These are phyloP conservation scores for Closterium sp. DNA, from an alignment of 139 green algal genomes.

Conservation along the genomic window DNA sequence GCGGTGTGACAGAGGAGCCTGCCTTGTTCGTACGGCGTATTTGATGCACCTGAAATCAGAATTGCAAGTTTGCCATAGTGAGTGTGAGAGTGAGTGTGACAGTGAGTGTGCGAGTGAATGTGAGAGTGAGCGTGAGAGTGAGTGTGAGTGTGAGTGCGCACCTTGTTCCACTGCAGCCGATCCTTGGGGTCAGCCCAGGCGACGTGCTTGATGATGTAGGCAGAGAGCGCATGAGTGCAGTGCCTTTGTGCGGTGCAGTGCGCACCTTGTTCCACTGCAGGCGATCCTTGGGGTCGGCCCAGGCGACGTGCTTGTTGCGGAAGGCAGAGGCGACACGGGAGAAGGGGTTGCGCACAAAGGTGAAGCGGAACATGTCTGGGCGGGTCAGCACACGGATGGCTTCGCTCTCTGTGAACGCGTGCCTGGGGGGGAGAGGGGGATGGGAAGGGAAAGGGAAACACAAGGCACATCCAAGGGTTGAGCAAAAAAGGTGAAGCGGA, in stretches of 20 bases:
- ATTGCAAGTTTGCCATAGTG: not conserved
- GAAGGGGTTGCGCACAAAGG: constrained; percentile 17
- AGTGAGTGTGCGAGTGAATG: too few relatives aligned
- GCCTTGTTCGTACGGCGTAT: not conserved
- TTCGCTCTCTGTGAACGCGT: not conserved
- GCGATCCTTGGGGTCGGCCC: not conserved
- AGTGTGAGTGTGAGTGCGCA: not conserved
- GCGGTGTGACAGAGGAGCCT: not conserved
- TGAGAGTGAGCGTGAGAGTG: not conserved
- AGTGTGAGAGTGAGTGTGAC: too few relatives aligned
- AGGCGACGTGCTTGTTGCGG: constrained; percentile 13
- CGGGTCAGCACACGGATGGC: not conserved
- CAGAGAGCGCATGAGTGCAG: not conserved
- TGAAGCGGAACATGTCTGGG: constrained; percentile 13
- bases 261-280: constrained; percentile 12
- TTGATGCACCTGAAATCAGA: not conserved
- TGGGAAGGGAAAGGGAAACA: not conserved
- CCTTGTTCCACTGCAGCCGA: not conserved
- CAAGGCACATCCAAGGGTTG: not conserved
- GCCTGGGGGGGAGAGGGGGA: too few relatives aligned
- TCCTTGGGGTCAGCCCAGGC: too few relatives aligned
- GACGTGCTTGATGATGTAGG: not conserved
- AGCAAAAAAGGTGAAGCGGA: not conserved
- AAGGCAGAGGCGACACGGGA: not conserved
- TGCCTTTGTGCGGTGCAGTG: not conserved